These are phyloP conservation scores for Sporormia fimetaria DNA, from an alignment of 495 filamentous ascomycete species.

Conservation along the genomic window DNA sequence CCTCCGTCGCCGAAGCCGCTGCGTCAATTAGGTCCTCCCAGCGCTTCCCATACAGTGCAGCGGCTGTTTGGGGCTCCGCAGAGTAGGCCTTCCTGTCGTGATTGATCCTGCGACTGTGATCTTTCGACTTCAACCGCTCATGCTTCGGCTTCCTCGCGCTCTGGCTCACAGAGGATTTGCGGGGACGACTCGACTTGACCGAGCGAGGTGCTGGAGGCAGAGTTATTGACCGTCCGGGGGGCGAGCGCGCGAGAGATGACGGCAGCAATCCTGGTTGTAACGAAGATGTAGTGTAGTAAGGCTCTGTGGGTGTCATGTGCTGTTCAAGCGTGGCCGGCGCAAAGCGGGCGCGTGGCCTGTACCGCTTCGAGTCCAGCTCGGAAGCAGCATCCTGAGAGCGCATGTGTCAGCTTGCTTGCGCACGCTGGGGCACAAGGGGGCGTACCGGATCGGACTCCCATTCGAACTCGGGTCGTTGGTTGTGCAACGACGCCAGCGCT, in stretches of 20 bases:
- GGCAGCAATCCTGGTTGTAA: slow-evolving; percentile 64
- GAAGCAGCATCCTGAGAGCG: slow-evolving; percentile 53
- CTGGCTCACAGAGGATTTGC: slow-evolving; percentile 76
- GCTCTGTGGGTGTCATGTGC: slow-evolving; percentile 24
- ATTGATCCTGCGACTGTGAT: slow-evolving; percentile 52
- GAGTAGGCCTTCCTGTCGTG: slow-evolving; percentile 70
- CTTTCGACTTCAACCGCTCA: slow-evolving; percentile 64
- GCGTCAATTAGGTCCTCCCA: slow-evolving; percentile 95
- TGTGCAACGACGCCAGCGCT: slow-evolving; percentile 77
- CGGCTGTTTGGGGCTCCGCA: slow-evolving; percentile 60
- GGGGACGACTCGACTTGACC: slow-evolving; percentile 53
- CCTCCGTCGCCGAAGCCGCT: slow-evolving; percentile 80
- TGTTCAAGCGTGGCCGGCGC: slow-evolving; percentile 20
- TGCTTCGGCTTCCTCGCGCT: slow-evolving; percentile 61
- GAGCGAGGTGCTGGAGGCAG: slow-evolving; percentile 65
- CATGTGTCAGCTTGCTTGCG: slow-evolving; percentile 24
- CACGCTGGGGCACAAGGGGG: not conserved
- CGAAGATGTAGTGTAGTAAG: slow-evolving; percentile 40
- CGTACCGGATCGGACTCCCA: slow-evolving; percentile 75
- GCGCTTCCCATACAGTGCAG: slow-evolving; percentile 65
- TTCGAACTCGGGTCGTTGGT: slow-evolving; percentile 65
- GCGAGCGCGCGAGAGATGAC: slow-evolving; percentile 67
- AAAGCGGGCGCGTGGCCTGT: slow-evolving; percentile 35
- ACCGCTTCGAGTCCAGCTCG: slow-evolving; percentile 47
- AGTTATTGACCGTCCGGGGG: slow-evolving; percentile 76